Base-by-base conservation (phyloP, 139 green algal genomes). In the Auxenochlorella pyrenoidosa region DNA sequence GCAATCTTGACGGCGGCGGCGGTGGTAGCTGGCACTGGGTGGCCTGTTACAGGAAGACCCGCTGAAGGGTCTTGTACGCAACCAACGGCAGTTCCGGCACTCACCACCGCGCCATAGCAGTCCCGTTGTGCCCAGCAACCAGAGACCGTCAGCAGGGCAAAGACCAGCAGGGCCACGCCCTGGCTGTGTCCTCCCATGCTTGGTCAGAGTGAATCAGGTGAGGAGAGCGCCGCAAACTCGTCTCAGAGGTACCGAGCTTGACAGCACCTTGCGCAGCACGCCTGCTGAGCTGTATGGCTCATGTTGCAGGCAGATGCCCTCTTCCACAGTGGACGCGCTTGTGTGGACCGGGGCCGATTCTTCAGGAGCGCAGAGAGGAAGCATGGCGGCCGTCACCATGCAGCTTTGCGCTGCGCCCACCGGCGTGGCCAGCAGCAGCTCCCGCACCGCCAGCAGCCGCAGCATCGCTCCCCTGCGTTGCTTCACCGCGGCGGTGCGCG, bases 51-150 rank as follows among this genome's bases (percentile, higher is more conserved):
- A 40, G 6, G 13, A 28, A 5, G 66, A 32, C 34, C 30, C 3
- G 13, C 66, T 38, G 66, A 40, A 34, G 5, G 5, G 28, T 36
- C 13, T 34, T 24, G 66, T 18, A 16, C 13, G 28, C 66, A 18
- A 41, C 0, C 32, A 3, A 19, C 15, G 16, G 32, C 66, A 40
- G 66, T 73, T 73, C 30, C 22, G 68, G 41, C 24, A 13, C 84
- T 65, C 60, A 89, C 85, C 76, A 81, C 41, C 6, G 76, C 76
- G 22, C 85, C 85, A 34, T 89, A 85, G 76, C 85, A 89, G 76
- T 89, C 85, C 3, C 40, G 73, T 40, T 76, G 59, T 21, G 38
- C 71, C 15, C 30, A 40, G 66, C 66, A 38, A 40, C 66, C 66
- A 16, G 15, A 63, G 54, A 13, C 54, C 54, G 54, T 63, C 54